A percentile compares a stretch with the other conserved stretches of the same genome.
Conservation (phyloP, 2,329 filamentous ascomycete genomes). For the Calonectria henricotiae region DNA sequence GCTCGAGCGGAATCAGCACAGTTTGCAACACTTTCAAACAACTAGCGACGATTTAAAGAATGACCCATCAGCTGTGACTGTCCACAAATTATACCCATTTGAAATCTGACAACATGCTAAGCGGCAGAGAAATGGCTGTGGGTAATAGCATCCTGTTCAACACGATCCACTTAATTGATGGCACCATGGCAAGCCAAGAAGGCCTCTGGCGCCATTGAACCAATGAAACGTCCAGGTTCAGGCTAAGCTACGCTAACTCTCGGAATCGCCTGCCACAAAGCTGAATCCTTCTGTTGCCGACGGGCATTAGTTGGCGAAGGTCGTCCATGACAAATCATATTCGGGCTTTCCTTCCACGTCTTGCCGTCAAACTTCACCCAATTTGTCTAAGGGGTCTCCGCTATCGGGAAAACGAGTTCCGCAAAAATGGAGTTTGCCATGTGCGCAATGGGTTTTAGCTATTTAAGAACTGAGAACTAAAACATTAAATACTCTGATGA, state of each 20-base stretch:
- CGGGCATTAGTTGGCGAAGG: neutral
- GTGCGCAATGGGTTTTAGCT: no score
- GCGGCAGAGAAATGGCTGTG: neutral
- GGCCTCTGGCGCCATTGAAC: neutral
- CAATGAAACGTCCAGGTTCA: neutral
- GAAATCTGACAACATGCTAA: neutral
- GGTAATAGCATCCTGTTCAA: neutral
- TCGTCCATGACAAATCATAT: neutral
- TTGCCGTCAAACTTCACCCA: neutral
- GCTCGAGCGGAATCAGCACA: neutral
- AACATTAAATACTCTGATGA: no score
- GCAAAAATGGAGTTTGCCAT: no score
- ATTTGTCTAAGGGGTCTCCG: neutral
- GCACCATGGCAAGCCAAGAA: neutral
- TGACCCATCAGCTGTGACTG: no score
- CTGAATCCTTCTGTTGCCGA: no score
- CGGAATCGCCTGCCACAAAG: conserved; percentile 8
- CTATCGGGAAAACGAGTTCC: neutral
- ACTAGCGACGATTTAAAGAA: neutral
- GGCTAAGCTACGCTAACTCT: neutral
- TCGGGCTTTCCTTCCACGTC: neutral
- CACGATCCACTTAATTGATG: neutral
- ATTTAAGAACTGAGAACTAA: no score
- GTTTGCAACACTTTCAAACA: neutral
- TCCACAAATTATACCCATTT: no score